Evolutionary conservation across 306 rosid genomes (phyloP).

Genomic region (Inga oerstediana): DNA sequence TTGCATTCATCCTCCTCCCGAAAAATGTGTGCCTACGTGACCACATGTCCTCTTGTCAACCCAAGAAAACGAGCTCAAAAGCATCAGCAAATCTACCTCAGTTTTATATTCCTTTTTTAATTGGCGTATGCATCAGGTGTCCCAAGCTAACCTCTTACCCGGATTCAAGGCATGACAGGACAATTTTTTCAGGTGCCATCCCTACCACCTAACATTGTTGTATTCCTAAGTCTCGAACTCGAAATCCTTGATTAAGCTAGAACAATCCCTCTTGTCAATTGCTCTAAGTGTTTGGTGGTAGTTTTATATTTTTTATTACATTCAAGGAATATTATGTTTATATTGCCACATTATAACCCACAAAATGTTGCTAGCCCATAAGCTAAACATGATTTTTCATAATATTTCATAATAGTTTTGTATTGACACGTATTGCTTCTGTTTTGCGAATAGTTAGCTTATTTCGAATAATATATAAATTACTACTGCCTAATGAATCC

Average conservation of each 20-base stretch:
- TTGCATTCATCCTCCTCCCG: neutral
- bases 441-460: neutral
- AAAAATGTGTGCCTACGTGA: slow-evolving; percentile 22
- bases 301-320: neutral
- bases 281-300: no score
- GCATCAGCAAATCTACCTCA: neutral
- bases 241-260: no score
- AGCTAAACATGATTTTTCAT: neutral
- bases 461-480: neutral
- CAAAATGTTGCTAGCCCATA: neutral
- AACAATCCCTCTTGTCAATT: no score
- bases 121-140: no score
- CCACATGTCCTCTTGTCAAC: slow-evolving; percentile 38
- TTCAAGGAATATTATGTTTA: neutral
- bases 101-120: neutral
- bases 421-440: neutral
- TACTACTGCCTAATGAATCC: neutral
- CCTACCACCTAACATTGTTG: no score
- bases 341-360: neutral
- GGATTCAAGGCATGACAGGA: no score
- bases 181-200: no score
- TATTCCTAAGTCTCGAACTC: no score
- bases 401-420: neutral
- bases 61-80: neutral
- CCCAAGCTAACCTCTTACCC: no score